Base-by-base conservation (phyloP, 768 basidiomycete species). In the Kwoniella heveanensis region DNA sequence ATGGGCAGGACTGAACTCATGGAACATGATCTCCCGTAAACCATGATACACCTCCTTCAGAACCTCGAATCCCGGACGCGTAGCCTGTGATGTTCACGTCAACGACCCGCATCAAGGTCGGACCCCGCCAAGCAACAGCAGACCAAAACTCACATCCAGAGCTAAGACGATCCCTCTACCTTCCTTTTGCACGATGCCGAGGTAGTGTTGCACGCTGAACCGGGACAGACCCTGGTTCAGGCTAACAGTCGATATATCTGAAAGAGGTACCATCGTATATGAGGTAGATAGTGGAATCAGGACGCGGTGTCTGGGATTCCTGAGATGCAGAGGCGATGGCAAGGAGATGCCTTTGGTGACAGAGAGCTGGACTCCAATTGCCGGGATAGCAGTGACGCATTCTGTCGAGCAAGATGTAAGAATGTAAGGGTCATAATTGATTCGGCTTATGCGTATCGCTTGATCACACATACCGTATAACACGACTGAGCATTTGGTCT, bases 31-130 rank as follows among this genome's bases (percentile, higher is more conserved):
- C 59, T 77, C 71, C 32, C 73, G 53, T 19, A 73, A 27, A 5
- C 65, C 69, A 57, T 74, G 73, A 58, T 77, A 77, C 10, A 74
- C 71, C 61, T 77, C 76, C 24, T 27, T 48, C 12, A 77, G 57
- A 0, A 74, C 67, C 6, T 65, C 60, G 24, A 62, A 53, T 1
- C 52, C 57, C 4, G 73, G 71, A 49, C 65, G 57, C 9, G 71
- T 49, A 19, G 56, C 30, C 76, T 77, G 57, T 17, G 39, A 9
- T 3, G n/a, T n/a, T n/a, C n/a, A n/a, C n/a, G n/a, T n/a, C n/a
- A 56, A 10, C 27, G 5, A 54, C 36, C 21, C 32, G 32, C 32
- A 32, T 17, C 26, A 10, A 26, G 24, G 22, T 15, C 9, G 29
- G 19, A 44, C 9, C 17, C 39, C 39, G 39, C 6, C 10, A 44